phyloP scores from a whole-genome alignment of 2,329 filamentous ascomycete species.

The Didymella pinodella region DNA sequence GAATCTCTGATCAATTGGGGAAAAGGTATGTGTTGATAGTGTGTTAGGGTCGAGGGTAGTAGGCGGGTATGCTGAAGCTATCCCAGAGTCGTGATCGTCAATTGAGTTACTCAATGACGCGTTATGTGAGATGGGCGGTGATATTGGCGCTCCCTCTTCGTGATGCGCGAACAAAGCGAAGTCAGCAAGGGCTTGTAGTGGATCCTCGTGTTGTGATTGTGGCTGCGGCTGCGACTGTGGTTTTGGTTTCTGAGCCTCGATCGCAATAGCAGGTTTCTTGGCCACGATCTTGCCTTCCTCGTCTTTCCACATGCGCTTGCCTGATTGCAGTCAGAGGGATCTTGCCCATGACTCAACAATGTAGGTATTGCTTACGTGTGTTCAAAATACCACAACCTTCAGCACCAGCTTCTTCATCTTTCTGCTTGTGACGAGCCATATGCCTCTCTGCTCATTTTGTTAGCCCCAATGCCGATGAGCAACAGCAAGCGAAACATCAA shows the following conservation, averaged over 20 bases:
- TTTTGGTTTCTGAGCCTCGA: constrained; percentile 14
- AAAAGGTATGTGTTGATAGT: constrained; percentile 33
- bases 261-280: constrained; percentile 46
- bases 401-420: constrained; percentile 64
- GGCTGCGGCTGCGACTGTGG: constrained; percentile 8
- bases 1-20: constrained; percentile 41
- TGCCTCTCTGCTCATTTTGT: constrained; percentile 60
- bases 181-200: constrained; percentile 31
- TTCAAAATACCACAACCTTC: constrained; percentile 61
- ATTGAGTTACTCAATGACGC: constrained; percentile 38
- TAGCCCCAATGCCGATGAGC: constrained; percentile 21
- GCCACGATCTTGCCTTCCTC: constrained; percentile 62
- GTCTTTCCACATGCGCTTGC: constrained; percentile 64
- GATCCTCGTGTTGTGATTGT: constrained; percentile 18
- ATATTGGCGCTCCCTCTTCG: constrained; percentile 43
- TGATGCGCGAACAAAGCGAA: constrained; percentile 33
- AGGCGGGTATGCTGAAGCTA: constrained; percentile 31
- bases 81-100: constrained; percentile 42
- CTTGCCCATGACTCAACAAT: neutral
- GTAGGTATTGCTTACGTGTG: constrained; percentile 49
- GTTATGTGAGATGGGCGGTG: constrained; percentile 45
- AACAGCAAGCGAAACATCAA: neutral
- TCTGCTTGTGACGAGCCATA: constrained; percentile 62
- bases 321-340: neutral
- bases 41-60: constrained; percentile 30